Conservation (phyloP, 169 alveolate genomes). For the Plasmodium falciparum region DNA sequence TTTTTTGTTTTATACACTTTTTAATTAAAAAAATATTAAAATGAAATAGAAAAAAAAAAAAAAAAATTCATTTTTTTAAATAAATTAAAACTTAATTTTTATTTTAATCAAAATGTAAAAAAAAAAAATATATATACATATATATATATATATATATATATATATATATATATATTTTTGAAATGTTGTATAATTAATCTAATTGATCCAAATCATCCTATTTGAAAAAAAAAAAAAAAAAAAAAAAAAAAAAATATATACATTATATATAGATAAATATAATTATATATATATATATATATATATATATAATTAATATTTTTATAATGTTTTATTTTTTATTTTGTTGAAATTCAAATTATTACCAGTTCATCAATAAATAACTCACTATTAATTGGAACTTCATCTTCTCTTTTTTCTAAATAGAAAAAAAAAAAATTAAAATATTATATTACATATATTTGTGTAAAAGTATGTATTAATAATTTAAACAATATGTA, state of each 20-base stretch:
- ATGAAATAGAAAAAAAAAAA: not conserved
- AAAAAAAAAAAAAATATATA: conserved; percentile 7
- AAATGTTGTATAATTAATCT: conserved; percentile 11
- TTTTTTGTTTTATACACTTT: conserved; percentile 3
- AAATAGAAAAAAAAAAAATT: not conserved
- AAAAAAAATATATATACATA: not conserved
- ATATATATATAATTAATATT: not conserved
- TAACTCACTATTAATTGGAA: conserved; percentile 68
- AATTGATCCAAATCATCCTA: conserved; percentile 70
- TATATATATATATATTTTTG: not conserved
- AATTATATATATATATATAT: not conserved
- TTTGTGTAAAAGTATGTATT: not conserved
- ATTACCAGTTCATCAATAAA: conserved; percentile 68
- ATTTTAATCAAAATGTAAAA: conserved; percentile 15
- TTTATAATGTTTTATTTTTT: not conserved
- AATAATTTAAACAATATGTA: not conserved
- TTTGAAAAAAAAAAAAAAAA: conserved; percentile 9
- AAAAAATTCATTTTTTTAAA: conserved; percentile 5
- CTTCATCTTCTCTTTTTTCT: conserved; percentile 75
- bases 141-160: not conserved
- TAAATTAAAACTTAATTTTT: conserved; percentile 3
- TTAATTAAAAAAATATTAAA: conserved; percentile 35
- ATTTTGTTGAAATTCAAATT: not conserved
- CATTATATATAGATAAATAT: not conserved
- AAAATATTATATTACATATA: not conserved